Base-by-base conservation (phyloP, 441 rosid species). In the Raphanus hybrid region DNA sequence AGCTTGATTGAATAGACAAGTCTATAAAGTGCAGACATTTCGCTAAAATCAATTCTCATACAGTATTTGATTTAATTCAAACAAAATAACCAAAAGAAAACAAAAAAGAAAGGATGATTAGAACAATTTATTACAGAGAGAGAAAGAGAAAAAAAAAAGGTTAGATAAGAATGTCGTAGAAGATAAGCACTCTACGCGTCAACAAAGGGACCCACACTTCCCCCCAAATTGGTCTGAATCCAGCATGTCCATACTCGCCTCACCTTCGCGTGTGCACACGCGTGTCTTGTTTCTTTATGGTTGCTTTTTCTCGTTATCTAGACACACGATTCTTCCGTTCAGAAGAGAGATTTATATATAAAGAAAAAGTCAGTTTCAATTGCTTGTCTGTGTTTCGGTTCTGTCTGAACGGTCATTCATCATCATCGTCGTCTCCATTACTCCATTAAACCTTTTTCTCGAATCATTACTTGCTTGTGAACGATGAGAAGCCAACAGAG, bases 401-500 rank as follows among this genome's bases (percentile, higher is more conserved):
- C 59, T 54, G 59, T 54, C 59, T 54, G 59, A 54, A 54, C 59
- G 59, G 4, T 7, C 11, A 54, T 54, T 48, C 18, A 54, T 54
- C 59, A 54, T 54, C 58, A 14, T n/a, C 15, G 1, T n/a, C 55
- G 14, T 48, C 45, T 39, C 11, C 55, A 15, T 52, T 45, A 45
- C 20, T 15, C 23, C 20, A 35, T 48, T 48, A 48, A 48, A 48
- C 55, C 55, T 48, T 14, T 48, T 41, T 41, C 54, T 45, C 12
- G 10, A 23, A 23, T 23, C 26, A 23, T 23, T 23, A 23, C 26
- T 23, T 23, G 26, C 26, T 23, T 39, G 45, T 39, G 45, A 43
- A 43, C 8, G 59, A 54, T 54, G 59, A 54, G 59, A 16, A 54
- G 59, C 59, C 91, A 82, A 39, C 84, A 89, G 76, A 3, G 90